Evolutionary conservation across 768 basidiomycete genomes (phyloP), one percentile per base, ranked within the genome.

Genomic region (Rhizopogon vinicolor): DNA sequence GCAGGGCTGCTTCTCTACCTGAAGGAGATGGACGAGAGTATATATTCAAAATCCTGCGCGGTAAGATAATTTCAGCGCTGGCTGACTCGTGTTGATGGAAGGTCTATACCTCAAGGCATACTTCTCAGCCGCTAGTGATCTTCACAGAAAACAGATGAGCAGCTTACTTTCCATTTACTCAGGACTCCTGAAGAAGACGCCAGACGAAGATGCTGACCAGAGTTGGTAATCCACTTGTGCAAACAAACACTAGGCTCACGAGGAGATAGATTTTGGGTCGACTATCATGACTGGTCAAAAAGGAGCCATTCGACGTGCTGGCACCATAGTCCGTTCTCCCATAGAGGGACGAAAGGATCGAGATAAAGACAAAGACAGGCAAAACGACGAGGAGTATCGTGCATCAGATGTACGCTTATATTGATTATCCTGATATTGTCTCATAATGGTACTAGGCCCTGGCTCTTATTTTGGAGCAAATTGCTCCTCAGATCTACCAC

Each of bases 21-120:
- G 54, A 95, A 93, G 68, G 96, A 98, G 75, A 96, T 98, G 91
- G 94, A 97, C 57, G 92, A 97, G 68, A 74, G 72, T 53, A 72
- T 89, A 22, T 98, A 98, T 67, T 88, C 86, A 42, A 92, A 90
- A 65, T 73, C 98, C 31, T 98, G 94, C 65, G 92, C 88, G 40
- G 96, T 96, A 64, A 54, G 89, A 78, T 9, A 14, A 16, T 40
- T 44, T 14, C n/a, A 22, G 8, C 12, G 13, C 19, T 31, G 41
- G 29, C 33, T 51, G 40, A 51, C 39, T 18, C 49, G 8, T 41
- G 29, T 49, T 37, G 2, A 41, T 37, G 18, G 18, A 43, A 3
- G 3, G 25, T 25, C 25, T 61, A 2, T 52, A 51, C 41, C n/a
- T 31, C 3, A 65, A 98, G 96, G 85, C 87, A 5, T 98, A 98